Percentiles rank a stretch among this genome's conserved stretches.
Conservation (phyloP, 2,329 filamentous ascomycete genomes). For the Ophiostoma novo-ulmi region DNA sequence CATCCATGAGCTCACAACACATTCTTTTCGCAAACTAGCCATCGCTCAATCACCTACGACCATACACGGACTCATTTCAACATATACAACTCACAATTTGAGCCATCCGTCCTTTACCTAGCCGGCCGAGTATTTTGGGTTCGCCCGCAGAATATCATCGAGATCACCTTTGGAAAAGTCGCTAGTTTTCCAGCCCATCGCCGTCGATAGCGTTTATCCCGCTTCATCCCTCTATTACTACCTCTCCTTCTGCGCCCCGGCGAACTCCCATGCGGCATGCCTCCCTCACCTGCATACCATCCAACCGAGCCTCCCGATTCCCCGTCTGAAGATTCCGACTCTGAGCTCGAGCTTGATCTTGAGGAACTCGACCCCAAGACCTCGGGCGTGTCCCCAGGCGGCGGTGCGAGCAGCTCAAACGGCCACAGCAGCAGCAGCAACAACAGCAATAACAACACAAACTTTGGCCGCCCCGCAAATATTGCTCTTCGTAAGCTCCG, state of each 20-base stretch:
- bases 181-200: background rate
- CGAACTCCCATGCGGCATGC: conserved; percentile 47
- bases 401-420: conserved; percentile 28
- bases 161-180: background rate
- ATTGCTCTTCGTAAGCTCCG: conserved; percentile 69
- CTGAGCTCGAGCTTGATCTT: conserved; percentile 71
- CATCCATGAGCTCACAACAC: background rate
- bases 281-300: conserved; percentile 49
- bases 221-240: background rate
- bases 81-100: background rate
- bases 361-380: conserved; percentile 68
- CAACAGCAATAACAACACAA: background rate
- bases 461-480: conserved; percentile 41
- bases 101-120: background rate
- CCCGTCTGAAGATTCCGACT: conserved; percentile 65
- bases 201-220: conserved; percentile 3
- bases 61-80: background rate
- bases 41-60: background rate
- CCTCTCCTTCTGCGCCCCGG: background rate
- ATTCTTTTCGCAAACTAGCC: background rate
- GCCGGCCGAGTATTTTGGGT: conserved; percentile 11
- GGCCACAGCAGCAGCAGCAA: background rate
- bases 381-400: conserved; percentile 30
- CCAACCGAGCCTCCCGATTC: conserved; percentile 60
- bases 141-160: conserved; percentile 19